phyloP scores from a whole-genome alignment of 306 rosid genomes.

The Echinosophora koreensis region DNA sequence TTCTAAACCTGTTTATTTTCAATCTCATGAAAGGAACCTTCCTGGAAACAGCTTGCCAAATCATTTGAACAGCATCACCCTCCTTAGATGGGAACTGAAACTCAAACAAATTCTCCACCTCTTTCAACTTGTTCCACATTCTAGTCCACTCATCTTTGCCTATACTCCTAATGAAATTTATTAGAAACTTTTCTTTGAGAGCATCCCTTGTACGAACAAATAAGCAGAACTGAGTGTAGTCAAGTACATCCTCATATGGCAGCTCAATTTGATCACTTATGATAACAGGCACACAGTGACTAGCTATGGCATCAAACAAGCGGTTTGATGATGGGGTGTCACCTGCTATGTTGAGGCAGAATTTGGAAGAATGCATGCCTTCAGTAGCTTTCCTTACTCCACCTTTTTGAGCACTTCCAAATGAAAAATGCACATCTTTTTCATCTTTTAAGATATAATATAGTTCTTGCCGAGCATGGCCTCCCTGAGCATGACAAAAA shows the following conservation, averaged over 20 bases:
- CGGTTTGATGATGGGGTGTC: slow-evolving; percentile 94
- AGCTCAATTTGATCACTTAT: slow-evolving; percentile 85
- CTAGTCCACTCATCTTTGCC: slow-evolving; percentile 76
- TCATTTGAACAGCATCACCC: slow-evolving; percentile 84
- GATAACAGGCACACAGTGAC: slow-evolving; percentile 83
- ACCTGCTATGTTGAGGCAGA: slow-evolving; percentile 87
- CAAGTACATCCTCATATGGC: slow-evolving; percentile 80
- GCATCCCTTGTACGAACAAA: slow-evolving; percentile 80
- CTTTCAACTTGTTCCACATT: slow-evolving; percentile 80
- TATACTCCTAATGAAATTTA: slow-evolving; percentile 64
- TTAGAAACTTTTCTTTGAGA: slow-evolving; percentile 56
- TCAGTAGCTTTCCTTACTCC: slow-evolving; percentile 63
- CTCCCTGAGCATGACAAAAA: slow-evolving; percentile 63
- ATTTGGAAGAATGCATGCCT: slow-evolving; percentile 84
- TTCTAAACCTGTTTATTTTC: slow-evolving; percentile 65
- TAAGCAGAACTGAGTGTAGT: slow-evolving; percentile 81
- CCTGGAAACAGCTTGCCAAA: slow-evolving; percentile 84
- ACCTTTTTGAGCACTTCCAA: slow-evolving; percentile 71
- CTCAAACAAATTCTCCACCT: slow-evolving; percentile 67
- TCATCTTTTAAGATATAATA: slow-evolving; percentile 74
- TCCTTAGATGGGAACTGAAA: slow-evolving; percentile 79
- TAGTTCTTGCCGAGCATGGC: slow-evolving; percentile 71
- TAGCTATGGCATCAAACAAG: slow-evolving; percentile 80
- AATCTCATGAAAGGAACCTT: slow-evolving; percentile 65
- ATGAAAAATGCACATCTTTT: slow-evolving; percentile 79